Evolutionary conservation across 1,284 basidiomycete genomes (phyloP), one percentile per base, ranked within the genome.

Genomic region (Psilocybe mexicana): DNA sequence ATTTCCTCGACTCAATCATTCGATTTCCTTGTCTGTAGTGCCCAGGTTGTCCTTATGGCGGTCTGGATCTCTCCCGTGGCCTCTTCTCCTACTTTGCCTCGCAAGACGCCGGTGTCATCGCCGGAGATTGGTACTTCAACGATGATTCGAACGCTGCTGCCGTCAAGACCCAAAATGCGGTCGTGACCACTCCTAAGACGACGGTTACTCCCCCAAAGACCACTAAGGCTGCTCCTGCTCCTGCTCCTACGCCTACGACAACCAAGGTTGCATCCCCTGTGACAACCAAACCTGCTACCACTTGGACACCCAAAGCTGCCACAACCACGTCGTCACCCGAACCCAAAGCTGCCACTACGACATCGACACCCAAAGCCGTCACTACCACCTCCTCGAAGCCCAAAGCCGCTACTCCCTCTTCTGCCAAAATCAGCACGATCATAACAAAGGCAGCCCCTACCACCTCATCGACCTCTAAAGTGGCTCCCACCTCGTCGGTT

Each of bases 21-120:
- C 14, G 35, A 46, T 49, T 54, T 38, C 40, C 50, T 50, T 48
- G 30, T 50, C 18, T 26, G 40, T 58, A 90, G 83, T 93, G 91
- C 71, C 83, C 82, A 54, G 85, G 81, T 30, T 94, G 92, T 70
- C 83, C 85, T 2, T 80, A 72, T 44, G 86, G 83, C 38, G 91
- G 83, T 43, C 83, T 97, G 57, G 94, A 97, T 77, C 79, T 96
- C 60, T 90, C 90, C 25, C 70, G 72, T 10, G 81, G 86, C 52
- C 83, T 97, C 44, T 97, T 97, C 77, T 51, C 66, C 2, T 80
- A 73, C 73, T 88, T 90, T 59, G 80, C 79, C 0, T n/a, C 67
- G 26, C 67, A 75, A 59, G 63, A 65, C 49, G 66, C 53, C 0
- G 92, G 90, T 58, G 77, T 85, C 23, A 62, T 93, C 51, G 74